Base-by-base conservation (phyloP, 2,329 filamentous ascomycete genomes). In the Neonectria sp. region DNA sequence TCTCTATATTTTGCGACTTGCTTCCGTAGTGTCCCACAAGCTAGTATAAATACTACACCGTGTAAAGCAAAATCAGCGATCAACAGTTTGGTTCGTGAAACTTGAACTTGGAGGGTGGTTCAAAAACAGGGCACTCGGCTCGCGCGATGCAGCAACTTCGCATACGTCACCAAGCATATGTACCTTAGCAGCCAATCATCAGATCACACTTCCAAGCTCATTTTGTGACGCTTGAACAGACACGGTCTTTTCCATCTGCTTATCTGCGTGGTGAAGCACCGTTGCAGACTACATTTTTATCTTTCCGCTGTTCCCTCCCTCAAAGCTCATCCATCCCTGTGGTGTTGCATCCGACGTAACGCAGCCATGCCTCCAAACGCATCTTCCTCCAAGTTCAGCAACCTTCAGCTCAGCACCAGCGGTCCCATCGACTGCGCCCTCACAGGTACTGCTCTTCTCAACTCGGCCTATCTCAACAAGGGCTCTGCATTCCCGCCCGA, bases 401-500 rank as follows among this genome's bases (percentile, higher is more conserved):
- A 79, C 21, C 73, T 81, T 1, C 78, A 78, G 6, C 76, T 82
- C 56, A 80, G 79, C 69, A 81, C 80, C 57, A 73, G 64, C 11
- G 79, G 80, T 7, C 77, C 79, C 49, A 74, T 82, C 25, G 76
- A 79, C 40, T 82, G 81, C 53, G 80, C 81, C 48, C 73, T 82
- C 37, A 78, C 75, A 0, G 81, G 81, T 29, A 69, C 76, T 3
- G 78, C 77, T 6, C 71, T 82, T 4, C 76, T 82, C 51, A 82
- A 81, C 67, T 77, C 75, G 1, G 79, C 80, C 1, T 79, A 76
- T 31, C 73, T 94, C 82, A 97, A 97, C 83, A 96, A 96, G 79
- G 94, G 94, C 33, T 94, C 93, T 3, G 93, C 90, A 0, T 95
- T 95, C 73, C 87, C 92, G 0, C 74, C 83, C 0, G 82, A 92